A percentile compares a stretch with the other conserved stretches of the same genome.
These are phyloP conservation scores for Aspergillus saccharolyticus DNA, from an alignment of 495 filamentous ascomycete species.

Conservation along the genomic window DNA sequence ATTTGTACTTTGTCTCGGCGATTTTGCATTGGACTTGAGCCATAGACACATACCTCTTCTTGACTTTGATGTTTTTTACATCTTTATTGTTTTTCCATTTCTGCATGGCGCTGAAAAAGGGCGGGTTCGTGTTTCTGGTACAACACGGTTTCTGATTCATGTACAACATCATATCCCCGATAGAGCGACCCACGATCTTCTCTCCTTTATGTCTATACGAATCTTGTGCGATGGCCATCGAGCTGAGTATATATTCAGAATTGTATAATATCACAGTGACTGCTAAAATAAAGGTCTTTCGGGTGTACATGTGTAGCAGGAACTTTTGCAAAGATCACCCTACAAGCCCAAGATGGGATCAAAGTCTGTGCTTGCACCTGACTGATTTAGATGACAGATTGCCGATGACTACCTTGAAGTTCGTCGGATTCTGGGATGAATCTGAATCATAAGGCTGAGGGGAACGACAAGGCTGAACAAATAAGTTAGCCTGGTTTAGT, in stretches of 20 bases:
- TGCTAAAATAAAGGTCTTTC: not conserved
- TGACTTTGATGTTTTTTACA: constrained; percentile 1
- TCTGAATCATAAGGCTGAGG: constrained; percentile 10
- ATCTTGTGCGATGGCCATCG: not conserved
- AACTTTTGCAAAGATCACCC: no score
- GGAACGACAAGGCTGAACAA: constrained; percentile 4
- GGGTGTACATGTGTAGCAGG: no score
- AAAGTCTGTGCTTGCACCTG: not conserved
- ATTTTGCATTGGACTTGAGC: constrained; percentile 26
- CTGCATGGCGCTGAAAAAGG: not conserved
- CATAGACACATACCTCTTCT: constrained; percentile 24
- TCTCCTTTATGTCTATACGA: not conserved
- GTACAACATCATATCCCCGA: not conserved
- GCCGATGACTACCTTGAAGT: no score
- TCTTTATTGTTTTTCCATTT: constrained; percentile 8
- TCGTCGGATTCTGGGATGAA: not conserved
- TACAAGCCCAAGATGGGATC: no score
- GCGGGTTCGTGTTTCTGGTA: not conserved
- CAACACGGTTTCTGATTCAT: not conserved
- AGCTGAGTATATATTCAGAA: not conserved
- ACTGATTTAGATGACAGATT: not conserved
- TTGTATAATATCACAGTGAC: not conserved
- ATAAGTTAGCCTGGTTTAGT: no score
- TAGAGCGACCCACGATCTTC: not conserved
- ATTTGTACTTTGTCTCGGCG: constrained; percentile 17